Conservation (phyloP, 805 yeast genomes). For the Ogataea chonburiensis region DNA sequence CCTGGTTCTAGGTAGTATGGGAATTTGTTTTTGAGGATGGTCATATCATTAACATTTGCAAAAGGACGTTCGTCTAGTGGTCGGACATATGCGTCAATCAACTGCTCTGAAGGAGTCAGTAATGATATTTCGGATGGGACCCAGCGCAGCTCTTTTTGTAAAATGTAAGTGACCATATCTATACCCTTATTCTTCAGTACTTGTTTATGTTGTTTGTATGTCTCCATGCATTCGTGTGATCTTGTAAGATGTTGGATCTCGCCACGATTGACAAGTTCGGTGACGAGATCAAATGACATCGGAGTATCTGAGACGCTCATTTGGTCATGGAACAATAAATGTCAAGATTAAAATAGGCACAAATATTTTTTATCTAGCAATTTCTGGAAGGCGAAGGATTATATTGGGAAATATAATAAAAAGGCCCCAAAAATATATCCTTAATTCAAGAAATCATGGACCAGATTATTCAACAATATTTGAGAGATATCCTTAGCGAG, state of each 20-base stretch:
- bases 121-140: slow-evolving; percentile 26
- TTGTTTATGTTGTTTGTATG: slow-evolving; percentile 47
- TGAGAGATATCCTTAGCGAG: slow-evolving; percentile 17
- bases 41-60: slow-evolving; percentile 41
- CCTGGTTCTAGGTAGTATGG: slow-evolving; percentile 59
- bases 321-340: background rate
- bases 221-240: slow-evolving; percentile 40
- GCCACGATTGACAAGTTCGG: slow-evolving; percentile 39
- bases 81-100: slow-evolving; percentile 21
- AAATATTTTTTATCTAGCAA: slow-evolving; percentile 6
- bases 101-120: slow-evolving; percentile 14
- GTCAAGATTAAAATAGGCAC: background rate
- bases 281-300: slow-evolving; percentile 47
- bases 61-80: slow-evolving; percentile 42
- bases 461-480: slow-evolving; percentile 20
- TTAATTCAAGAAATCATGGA: slow-evolving; percentile 14
- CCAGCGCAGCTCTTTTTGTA: slow-evolving; percentile 54
- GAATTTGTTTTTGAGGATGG: slow-evolving; percentile 55
- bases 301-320: slow-evolving; percentile 30
- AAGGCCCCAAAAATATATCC: slow-evolving; percentile 1
- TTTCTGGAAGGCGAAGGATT: slow-evolving; percentile 8
- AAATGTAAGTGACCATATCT: slow-evolving; percentile 48
- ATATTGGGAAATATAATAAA: slow-evolving; percentile 1
- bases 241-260: slow-evolving; percentile 50
- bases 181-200: slow-evolving; percentile 35